Base-by-base conservation (phyloP, 345 rosid genomes). In the Acer saccharum region DNA sequence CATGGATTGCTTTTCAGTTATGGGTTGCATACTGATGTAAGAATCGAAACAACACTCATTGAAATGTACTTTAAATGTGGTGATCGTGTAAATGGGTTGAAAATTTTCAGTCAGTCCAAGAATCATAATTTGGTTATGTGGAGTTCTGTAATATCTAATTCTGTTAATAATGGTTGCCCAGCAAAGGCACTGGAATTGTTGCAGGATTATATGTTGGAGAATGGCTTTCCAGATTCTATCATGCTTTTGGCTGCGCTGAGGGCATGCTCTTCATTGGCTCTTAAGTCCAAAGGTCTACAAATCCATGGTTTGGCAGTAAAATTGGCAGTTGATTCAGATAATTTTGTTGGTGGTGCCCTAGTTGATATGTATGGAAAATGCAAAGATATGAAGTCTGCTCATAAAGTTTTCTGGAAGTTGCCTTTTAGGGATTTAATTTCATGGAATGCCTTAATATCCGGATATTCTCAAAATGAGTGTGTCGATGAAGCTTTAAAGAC, bases 321-420 rank as follows among this genome's bases (percentile, higher is more conserved):
- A 72, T 20, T 75, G 48, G 82, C 79, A 43, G 52, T 69, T 0
- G 52, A 77, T 79, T 73, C 78, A 43, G 78, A 84, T 71, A 44
- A 66, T 74, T 86, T 79, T 76, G 71, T 86, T 60, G 89, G 88
- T 10, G 78, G 88, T 77, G 87, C 87, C 35, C 43, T 88, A 32
- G 89, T 86, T 79, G 89, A 88, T 65, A 46, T 83, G 75, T 82
- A 86, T 79, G 91, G 84, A 75, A 84, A 86, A 84, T 79, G 84
- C 43, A 21, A 80, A 68, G 81, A 83, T 71, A 78, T 78, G 27
- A 57, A 84, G 46, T 83, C 85, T 63, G 83, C 85, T 65, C 72
- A 84, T 77, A 72, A 79, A 58, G 80, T 65, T 60, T 86, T 86
- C 43, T 10, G 29, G 35, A 57, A 84, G 61, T 75, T 88, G 79